Evolutionary conservation across 1,284 basidiomycete species (phyloP).

Genomic region (Fomitopsis pinicola): DNA sequence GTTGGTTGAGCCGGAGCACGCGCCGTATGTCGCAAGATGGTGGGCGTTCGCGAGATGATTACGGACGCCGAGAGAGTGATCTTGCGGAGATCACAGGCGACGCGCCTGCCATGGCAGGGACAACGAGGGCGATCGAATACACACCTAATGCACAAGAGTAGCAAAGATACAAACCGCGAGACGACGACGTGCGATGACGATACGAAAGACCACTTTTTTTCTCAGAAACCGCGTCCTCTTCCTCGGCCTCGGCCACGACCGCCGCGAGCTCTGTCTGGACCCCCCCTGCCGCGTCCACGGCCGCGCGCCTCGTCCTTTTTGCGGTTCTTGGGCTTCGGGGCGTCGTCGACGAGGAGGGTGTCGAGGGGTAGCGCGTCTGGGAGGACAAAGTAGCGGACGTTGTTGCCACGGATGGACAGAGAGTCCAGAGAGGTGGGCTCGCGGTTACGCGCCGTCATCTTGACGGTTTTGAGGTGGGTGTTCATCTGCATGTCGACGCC

Average conservation of each 20-base stretch:
- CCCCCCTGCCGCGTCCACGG: slow-evolving; percentile 49
- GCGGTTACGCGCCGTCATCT: slow-evolving; percentile 89
- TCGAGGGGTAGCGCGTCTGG: slow-evolving; percentile 96
- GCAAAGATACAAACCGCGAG: not conserved
- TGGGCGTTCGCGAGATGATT: no score
- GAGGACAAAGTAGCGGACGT: slow-evolving; percentile 91
- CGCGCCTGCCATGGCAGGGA: no score
- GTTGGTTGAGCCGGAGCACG: no score
- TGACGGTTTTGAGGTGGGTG: slow-evolving; percentile 95
- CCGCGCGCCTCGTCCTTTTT: slow-evolving; percentile 75
- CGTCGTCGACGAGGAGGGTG: slow-evolving; percentile 95
- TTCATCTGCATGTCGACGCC: slow-evolving; percentile 98
- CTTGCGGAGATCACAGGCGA: no score
- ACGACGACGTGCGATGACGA: not conserved
- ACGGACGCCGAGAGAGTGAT: no score
- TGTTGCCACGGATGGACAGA: slow-evolving; percentile 90
- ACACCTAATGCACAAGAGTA: not conserved
- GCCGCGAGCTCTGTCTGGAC: slow-evolving; percentile 39
- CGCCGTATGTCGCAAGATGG: no score
- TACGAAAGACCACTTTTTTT: not conserved
- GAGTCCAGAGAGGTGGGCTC: slow-evolving; percentile 82
- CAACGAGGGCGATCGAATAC: not conserved
- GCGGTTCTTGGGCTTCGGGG: slow-evolving; percentile 90
- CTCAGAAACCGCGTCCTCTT: slow-evolving; percentile 24
- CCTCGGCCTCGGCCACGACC: slow-evolving; percentile 41